These are phyloP conservation scores for Hypoxylon sp. DNA, from an alignment of 2,329 filamentous ascomycete species.

Conservation along the genomic window DNA sequence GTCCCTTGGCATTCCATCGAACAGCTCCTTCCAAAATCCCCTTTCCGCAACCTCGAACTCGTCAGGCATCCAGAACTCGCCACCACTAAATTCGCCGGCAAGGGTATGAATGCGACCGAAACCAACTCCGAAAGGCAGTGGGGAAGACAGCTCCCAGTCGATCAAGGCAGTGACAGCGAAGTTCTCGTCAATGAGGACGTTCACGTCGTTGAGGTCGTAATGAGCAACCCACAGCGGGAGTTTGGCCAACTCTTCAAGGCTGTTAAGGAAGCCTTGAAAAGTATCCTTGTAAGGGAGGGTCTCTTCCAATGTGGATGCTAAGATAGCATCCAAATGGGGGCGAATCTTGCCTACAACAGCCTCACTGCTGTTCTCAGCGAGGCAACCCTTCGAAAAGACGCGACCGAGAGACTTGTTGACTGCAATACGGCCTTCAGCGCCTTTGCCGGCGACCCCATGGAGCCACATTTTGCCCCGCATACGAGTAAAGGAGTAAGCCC, in stretches of 20 bases:
- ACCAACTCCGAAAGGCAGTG: conserved; percentile 35
- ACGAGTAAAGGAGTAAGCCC: conserved; percentile 38
- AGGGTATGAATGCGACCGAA: conserved; percentile 47
- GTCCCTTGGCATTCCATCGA: conserved; percentile 45
- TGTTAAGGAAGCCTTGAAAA: conserved; percentile 20
- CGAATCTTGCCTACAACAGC: too few species aligned
- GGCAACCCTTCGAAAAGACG: conserved; percentile 44
- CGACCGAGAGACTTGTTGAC: conserved; percentile 43
- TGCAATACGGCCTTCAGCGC: conserved; percentile 41
- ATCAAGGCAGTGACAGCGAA: conserved; percentile 46
- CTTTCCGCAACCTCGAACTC: conserved; percentile 48
- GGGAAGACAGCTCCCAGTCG: conserved; percentile 47
- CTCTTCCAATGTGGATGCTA: conserved; percentile 43
- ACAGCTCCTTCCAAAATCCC: conserved; percentile 48
- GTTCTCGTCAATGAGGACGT: conserved; percentile 46
- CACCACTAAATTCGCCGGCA: conserved; percentile 45
- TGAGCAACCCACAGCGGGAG: conserved; percentile 19
- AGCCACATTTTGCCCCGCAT: conserved; percentile 44
- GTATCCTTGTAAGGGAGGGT: conserved; percentile 35
- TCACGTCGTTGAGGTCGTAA: conserved; percentile 50
- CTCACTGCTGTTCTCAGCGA: conserved; percentile 35
- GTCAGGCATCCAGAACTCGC: conserved; percentile 48
- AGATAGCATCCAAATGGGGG: too few species aligned
- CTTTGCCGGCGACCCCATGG: conserved; percentile 42
- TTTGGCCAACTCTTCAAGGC: conserved; percentile 33